Evolutionary conservation across 2,329 filamentous ascomycete species (phyloP).

Genomic region (Fusarium setosum): DNA sequence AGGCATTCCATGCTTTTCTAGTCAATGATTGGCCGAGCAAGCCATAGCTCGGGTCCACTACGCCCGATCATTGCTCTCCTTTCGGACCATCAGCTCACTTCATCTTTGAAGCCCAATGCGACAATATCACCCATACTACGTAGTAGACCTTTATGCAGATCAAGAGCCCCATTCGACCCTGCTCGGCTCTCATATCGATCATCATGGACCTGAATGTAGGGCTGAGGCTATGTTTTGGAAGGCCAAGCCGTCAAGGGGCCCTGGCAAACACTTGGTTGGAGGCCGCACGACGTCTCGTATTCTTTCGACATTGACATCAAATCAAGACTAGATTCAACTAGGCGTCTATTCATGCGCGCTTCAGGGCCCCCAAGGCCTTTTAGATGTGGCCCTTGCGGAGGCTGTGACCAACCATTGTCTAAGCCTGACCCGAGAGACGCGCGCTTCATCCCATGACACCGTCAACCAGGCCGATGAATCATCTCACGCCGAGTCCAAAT

Average conservation of each 20-base stretch:
- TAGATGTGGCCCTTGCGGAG: conserved; percentile 3
- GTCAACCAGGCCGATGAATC: neutral
- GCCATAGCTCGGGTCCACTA: neutral
- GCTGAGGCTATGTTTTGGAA: no score
- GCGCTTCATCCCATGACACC: neutral
- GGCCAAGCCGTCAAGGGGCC: neutral
- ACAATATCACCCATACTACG: neutral
- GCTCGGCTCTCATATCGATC: neutral
- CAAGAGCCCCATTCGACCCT: no score
- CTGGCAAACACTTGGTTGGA: neutral
- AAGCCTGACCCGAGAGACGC: conserved; percentile 4
- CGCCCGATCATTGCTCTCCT: neutral
- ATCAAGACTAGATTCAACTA: neutral
- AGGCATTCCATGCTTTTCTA: neutral
- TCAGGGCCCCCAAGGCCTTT: neutral
- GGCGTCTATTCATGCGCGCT: conserved; percentile 2
- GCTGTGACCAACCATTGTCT: neutral
- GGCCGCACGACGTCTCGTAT: conserved; percentile 1
- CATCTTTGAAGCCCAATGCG: neutral
- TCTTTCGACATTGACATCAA: neutral
- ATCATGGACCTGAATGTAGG: conserved; percentile 4
- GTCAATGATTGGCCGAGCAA: neutral
- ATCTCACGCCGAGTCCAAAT: neutral
- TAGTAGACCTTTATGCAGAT: no score
- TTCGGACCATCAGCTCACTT: neutral